A percentile compares a stretch with the other conserved stretches of the same genome.
Conservation (phyloP, 2,329 filamentous ascomycete genomes). For the Hymenoscyphus infarciens region DNA sequence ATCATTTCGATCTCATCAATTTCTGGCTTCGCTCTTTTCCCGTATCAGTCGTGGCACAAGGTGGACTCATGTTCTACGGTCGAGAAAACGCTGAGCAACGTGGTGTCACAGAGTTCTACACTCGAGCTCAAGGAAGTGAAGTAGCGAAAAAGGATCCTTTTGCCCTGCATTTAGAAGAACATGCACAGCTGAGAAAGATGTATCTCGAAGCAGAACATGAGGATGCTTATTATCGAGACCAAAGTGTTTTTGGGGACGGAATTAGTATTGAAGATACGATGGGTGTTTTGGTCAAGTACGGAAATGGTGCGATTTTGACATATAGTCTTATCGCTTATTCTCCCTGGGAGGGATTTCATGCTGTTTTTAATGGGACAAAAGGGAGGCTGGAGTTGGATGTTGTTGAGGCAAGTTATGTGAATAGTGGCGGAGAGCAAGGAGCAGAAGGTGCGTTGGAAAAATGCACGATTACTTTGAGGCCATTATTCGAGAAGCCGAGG, state of each 20-base stretch:
- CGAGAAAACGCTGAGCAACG: slow-evolving; percentile 56
- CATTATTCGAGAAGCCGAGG: slow-evolving; percentile 53
- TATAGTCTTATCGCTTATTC: slow-evolving; percentile 59
- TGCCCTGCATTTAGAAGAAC: slow-evolving; percentile 51
- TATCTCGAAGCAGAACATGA: slow-evolving; percentile 62
- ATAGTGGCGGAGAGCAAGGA: slow-evolving; percentile 56
- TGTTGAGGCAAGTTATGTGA: slow-evolving; percentile 59
- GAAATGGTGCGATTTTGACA: slow-evolving; percentile 53
- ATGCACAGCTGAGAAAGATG: slow-evolving; percentile 53
- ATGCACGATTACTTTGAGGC: slow-evolving; percentile 47
- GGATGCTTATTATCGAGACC: slow-evolving; percentile 58
- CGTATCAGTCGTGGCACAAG: slow-evolving; percentile 54
- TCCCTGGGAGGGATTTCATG: slow-evolving; percentile 59
- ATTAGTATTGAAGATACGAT: slow-evolving; percentile 64
- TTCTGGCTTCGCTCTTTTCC: slow-evolving; percentile 58
- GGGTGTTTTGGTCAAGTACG: slow-evolving; percentile 56
- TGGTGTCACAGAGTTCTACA: slow-evolving; percentile 50
- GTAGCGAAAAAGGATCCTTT: slow-evolving; percentile 54
- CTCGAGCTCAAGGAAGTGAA: slow-evolving; percentile 48
- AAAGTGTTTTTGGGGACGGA: slow-evolving; percentile 60
- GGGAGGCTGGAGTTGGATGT: slow-evolving; percentile 59
- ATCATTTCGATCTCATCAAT: slow-evolving; percentile 62
- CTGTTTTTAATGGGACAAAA: slow-evolving; percentile 55
- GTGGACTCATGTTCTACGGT: slow-evolving; percentile 58
- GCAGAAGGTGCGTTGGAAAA: slow-evolving; percentile 51